Evolutionary conservation across 768 basidiomycete species (phyloP).

Genomic region (Strobilomyces dryophilus): DNA sequence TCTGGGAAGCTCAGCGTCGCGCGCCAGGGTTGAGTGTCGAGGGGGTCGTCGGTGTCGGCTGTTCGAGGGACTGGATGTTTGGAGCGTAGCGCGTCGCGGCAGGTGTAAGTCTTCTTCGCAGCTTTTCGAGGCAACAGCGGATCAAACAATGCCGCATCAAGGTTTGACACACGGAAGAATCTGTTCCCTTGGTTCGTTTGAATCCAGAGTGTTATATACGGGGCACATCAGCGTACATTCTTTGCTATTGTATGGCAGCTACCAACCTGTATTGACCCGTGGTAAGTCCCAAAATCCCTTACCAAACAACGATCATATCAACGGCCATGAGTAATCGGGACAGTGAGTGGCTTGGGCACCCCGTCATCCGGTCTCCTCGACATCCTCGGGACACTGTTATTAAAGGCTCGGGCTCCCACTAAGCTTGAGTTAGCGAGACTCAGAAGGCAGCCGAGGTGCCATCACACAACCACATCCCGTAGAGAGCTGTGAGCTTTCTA

Average conservation of each 20-base stretch:
- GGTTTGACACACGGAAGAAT: not conserved
- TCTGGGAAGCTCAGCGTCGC: too few relatives aligned
- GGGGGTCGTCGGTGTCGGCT: not conserved
- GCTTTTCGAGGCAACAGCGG: not conserved
- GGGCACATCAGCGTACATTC: too few relatives aligned
- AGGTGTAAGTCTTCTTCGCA: not conserved
- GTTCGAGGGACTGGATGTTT: not conserved
- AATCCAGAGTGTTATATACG: too few relatives aligned
- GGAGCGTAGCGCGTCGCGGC: not conserved
- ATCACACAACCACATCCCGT: constrained; percentile 41
- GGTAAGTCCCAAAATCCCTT: not conserved
- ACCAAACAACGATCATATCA: not conserved
- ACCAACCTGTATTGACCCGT: not conserved
- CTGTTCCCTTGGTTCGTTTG: not conserved
- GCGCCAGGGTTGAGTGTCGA: not conserved
- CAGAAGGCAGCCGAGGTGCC: not conserved
- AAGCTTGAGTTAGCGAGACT: not conserved
- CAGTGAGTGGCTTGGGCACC: not conserved
- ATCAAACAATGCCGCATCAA: not conserved
- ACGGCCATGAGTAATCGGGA: not conserved
- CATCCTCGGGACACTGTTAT: not conserved
- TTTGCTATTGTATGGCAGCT: not conserved
- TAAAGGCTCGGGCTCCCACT: not conserved
- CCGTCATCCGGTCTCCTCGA: not conserved
- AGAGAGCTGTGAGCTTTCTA: constrained; percentile 58